Base-by-base conservation (phyloP, 1,139 yeast genomes). In the Blastobotrys proliferans region DNA sequence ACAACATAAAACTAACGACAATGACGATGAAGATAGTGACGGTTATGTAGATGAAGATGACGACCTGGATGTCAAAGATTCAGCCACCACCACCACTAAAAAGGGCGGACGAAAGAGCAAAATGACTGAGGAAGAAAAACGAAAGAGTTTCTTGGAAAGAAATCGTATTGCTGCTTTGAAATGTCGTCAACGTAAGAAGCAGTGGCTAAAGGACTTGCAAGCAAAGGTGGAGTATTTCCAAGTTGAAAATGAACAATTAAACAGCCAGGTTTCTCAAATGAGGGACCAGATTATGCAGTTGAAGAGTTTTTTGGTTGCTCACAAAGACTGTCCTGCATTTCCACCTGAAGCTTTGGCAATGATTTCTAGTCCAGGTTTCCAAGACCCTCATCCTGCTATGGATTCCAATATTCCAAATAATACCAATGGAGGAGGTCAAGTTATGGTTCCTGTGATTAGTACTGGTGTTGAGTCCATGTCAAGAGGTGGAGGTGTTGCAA, bases 141-240 rank as follows among this genome's bases (percentile, higher is more conserved):
- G 97, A 25, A 79, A 80, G 60, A 81, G 75, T 52, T 92, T 92
- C 55, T 67, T 92, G 52, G 98, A 92, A 61, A 73, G 97, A 49
- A 92, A 92, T 62, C 74, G 98, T 49, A 79, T 92, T 11, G 99
- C 99, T 0, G 98, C 98, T 0, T 80, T 94, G 30, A 90, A 88
- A 63, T 94, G 97, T 68, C 78, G 99, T 46, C 95, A 86, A 64
- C 77, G 97, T 43, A 94, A 92, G 73, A 92, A 94, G 67, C 90
- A 86, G 60, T 83, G 85, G 72, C 76, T 87, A 34, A 81, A 78
- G 47, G 83, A 82, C 53, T 81, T 92, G 77, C 95, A 90, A 61
- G 79, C 74, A 38, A 94, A 88, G 59, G 68, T 72, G 76, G 62
- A 73, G 72, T 81, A 76, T 54, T 86, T 80, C 61, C 74, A 86